Evolutionary conservation across 2,329 filamentous ascomycete genomes (phyloP), one percentile per base, ranked within the genome.

Genomic region (Cephalotrichum gorgonifer): DNA sequence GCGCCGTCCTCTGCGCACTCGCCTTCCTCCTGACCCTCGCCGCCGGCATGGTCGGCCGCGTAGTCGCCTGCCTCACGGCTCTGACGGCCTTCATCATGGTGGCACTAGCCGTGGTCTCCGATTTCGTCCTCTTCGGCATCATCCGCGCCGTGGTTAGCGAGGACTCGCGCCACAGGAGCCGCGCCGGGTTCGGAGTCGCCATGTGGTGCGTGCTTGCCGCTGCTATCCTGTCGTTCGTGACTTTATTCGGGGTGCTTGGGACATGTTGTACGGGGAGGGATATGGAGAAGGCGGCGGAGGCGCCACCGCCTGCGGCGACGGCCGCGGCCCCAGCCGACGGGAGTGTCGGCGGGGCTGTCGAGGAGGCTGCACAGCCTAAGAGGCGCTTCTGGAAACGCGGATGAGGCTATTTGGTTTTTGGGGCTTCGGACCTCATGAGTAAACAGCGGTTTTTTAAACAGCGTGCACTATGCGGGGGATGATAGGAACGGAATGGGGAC

Each of bases 161-260:
- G 41, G 60, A 68, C 49, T 58, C 57, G 27, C 60, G 58, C 43
- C 59, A 55, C 43, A 64, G 60, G 52, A 64, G 62, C 53, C 60
- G 57, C 17, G 79, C 80, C 22, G 58, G 61, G 39, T 85, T 72
- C 63, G 71, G 73, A 28, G 57, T 68, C 3, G 80, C 69, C 15
- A 72, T 81, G 39, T 85, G 80, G 80, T 75, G 76, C 9, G 62
- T 76, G 2, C 66, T 85, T 14, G 79, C 65, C 7, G 72, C 74
- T 2, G 76, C 76, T 53, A 65, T 81, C 51, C 69, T 71, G 55
- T 65, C 73, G 20, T 69, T 83, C 47, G 51, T 82, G 25, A 80
- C 72, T 8, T 73, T 74, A 20, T 53, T 79, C 48, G 55, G 83
- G 45, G 71, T 84, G 50, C 74, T 85, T 56, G 67, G 83, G 55